Evolutionary conservation across 164 flowering plant species (phyloP), one percentile per base, ranked within the genome.

Genomic region (Chimonanthus salicifolius): DNA sequence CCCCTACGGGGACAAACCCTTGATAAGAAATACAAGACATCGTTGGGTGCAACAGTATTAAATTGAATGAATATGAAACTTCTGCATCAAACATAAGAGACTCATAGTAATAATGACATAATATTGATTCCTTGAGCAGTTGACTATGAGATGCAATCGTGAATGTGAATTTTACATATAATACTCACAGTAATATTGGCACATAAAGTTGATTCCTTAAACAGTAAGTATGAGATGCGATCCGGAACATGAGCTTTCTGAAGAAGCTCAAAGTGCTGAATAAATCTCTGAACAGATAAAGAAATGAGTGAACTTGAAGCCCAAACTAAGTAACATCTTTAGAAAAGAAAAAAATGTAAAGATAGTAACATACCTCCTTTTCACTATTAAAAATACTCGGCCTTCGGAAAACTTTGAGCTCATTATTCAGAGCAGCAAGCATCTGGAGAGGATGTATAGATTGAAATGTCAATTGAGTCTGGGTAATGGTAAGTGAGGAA

Each of bases 191-290:
- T 83, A 64, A 93, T 80, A 51, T 80, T 82, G 69, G 89, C 87
- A 65, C 84, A 65, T 43, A 76, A 18, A 16, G 94, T 92, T 13
- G 88, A 87, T 76, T 90, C 92, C 54, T 78, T 83, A 77, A 85
- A 96, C 46, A 91, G 78, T 15, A 64, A 69, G 79, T 86, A 96
- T 8, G 97, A 82, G 49, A 84, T 69, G 33, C 85, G 84, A 70
- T 89, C 94, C 15, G 99, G 99, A 72, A 96, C 79, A 73, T 85
- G 85, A 64, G 97, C 97, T 78, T 86, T 94, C 64, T 85, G 97
- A 65, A 96, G 87, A 70, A 90, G 97, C 80, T 94, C 98, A 82
- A 96, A 96, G 82, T 92, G 98, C 80, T 96, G 99, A 70, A 82
- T 72, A 76, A 96, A 96, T 83, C 85, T 88, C 99, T 94, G 90